Evolutionary conservation across 2,329 filamentous ascomycete genomes (phyloP).

Genomic region (Elsinoe necatrix): DNA sequence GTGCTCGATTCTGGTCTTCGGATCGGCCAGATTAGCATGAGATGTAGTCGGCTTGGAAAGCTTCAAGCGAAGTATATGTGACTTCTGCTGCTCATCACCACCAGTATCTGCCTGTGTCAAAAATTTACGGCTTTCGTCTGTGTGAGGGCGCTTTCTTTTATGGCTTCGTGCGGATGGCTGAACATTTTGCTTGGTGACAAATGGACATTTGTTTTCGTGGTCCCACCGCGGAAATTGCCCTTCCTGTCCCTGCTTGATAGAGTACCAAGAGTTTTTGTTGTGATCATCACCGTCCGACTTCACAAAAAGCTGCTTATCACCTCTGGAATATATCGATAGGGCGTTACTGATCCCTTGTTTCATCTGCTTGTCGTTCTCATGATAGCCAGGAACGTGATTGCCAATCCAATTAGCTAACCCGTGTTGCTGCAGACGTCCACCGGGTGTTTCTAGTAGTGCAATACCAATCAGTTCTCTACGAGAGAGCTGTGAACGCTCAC

Average conservation of each 20-base stretch:
- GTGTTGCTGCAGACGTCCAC: constrained; percentile 20
- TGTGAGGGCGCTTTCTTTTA: neutral
- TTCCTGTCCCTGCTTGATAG: constrained; percentile 20
- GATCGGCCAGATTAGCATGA: too few species aligned
- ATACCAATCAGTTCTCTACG: constrained; percentile 24
- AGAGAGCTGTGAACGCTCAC: constrained; percentile 20
- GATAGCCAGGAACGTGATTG: constrained; percentile 24
- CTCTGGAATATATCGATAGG: neutral
- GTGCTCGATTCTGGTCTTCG: too few species aligned
- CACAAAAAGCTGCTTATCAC: neutral
- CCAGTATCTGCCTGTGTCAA: neutral
- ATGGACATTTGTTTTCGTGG: neutral
- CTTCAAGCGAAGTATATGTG: neutral
- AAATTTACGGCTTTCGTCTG: neutral
- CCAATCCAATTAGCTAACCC: constrained; percentile 25
- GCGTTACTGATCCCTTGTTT: constrained; percentile 7
- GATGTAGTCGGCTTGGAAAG: neutral
- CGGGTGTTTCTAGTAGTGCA: constrained; percentile 24
- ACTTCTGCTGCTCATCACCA: neutral
- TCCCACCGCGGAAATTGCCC: constrained; percentile 22
- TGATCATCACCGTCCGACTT: neutral
- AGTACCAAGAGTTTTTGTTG: constrained; percentile 17
- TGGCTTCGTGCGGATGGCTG: neutral
- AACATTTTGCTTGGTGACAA: neutral
- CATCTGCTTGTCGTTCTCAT: constrained; percentile 19